phyloP scores from a whole-genome alignment of 179 eudicot species.

The Spinacia oleracea region DNA sequence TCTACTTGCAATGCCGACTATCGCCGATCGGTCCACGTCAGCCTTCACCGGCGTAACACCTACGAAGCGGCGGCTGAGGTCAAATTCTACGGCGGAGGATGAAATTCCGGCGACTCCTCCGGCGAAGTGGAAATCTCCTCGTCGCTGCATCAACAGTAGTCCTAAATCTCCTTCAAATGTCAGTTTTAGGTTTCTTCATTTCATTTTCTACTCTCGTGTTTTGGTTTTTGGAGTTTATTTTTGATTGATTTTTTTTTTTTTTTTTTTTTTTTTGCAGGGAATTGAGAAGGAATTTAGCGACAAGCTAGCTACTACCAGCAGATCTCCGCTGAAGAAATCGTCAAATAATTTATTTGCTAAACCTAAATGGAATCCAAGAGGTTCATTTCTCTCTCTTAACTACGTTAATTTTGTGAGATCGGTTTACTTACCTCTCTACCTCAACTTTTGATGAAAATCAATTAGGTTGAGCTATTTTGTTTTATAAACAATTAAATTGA shows the following conservation, averaged over 20 bases:
- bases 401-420: not conserved
- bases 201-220: not conserved
- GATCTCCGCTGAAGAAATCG: constrained; percentile 48
- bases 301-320: constrained; percentile 25
- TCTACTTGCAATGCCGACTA: constrained; percentile 45
- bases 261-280: constrained; percentile 30
- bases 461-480: not conserved
- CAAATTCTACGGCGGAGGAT: constrained; percentile 37
- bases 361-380: constrained; percentile 74
- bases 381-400: constrained; percentile 22
- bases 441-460: not conserved
- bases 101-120: constrained; percentile 34
- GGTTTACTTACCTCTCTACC: not conserved
- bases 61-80: constrained; percentile 48
- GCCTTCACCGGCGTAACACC: constrained; percentile 42
- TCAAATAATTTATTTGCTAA: constrained; percentile 46
- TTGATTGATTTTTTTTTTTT: not conserved
- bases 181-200: not conserved
- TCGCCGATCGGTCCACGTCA: constrained; percentile 33
- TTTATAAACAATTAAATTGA: not conserved
- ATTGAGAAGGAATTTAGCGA: constrained; percentile 36
- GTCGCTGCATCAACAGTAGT: constrained; percentile 38
- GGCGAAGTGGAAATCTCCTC: constrained; percentile 52
- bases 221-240: not conserved
- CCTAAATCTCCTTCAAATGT: constrained; percentile 47